Base-by-base conservation (phyloP, 192 early-diverging fungal genomes). In the Mortierella hygrophila region DNA sequence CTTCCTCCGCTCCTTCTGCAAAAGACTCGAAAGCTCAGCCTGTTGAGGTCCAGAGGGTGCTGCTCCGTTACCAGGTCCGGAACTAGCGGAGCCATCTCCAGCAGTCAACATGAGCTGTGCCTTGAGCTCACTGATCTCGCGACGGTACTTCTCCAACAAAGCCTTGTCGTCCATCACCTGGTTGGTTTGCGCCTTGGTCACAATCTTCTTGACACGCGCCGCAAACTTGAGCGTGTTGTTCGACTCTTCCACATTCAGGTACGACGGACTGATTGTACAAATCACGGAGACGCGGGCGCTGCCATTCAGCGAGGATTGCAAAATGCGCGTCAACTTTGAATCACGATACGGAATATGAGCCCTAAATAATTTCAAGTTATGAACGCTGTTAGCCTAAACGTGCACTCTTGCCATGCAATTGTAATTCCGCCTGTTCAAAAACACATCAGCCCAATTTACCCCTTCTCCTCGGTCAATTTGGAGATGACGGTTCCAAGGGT, bases 171-270 rank as follows among this genome's bases (percentile, higher is more conserved):
- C 96, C 74, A 91, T 88, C 9, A 94, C 86, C 75, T 88, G 90
- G 90, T 99, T 98, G 60, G 95, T 94, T 54, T 95, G 90, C 6
- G 98, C 97, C 71, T 93, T 93, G 26, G 95, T 93, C 15, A 92
- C 89, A 21, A 99, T 94, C 75, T 95, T 96, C 87, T 99, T 99
- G 57, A 98, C 96, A 8, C 97, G 91, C 16, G 93, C 89, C 1
- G 98, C 98, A 89, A 99, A 99, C 83, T 99, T 99, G 40, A 99
- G 93, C 5, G 98, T 99, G 74, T 96, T 98, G 54, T 93, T 82
- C 0, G 97, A 94, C 71, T 99, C 98, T 73, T 99, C 98, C 8
- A 94, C 81, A 78, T 96, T 95, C 72, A 92, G 78, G 21, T 88
- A 82, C 0, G 96, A 91, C 6, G 97, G 97, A 49, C 94, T 96